Base-by-base conservation (phyloP, 2,329 filamentous ascomycete species). In the Colletotrichum agaves region DNA sequence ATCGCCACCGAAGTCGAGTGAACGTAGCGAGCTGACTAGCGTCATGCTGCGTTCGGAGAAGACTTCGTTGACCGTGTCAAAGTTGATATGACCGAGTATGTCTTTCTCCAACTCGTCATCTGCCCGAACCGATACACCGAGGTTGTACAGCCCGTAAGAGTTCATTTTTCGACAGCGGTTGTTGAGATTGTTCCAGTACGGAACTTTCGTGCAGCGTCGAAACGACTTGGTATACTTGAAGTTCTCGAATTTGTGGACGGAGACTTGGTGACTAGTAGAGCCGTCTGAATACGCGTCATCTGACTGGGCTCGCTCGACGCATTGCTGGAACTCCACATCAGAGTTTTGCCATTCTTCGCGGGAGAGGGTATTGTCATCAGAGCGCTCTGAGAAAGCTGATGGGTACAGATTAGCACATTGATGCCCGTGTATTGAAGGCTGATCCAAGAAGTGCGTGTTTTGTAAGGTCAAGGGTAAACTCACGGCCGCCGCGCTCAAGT, bases 71-170 rank as follows among this genome's bases (percentile, higher is more conserved):
- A 43, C 5, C 1, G 27, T 33, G 4, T 68, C 52, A 35, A 68
- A 68, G 19, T 66, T 66, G 49, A 57, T 43, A 37, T 50, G 17
- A 2, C 12, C 46, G 13, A 4, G 7, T 4, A 66, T 3, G 11
- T 33, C 4, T 31, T n/a, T 13, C 0, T 37, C 21, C 5, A 8
- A 11, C 5, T 27, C 5, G 27, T 27, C 27, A 27, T 27, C 1
- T 27, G 6, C 21, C 10, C 10, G 15, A 4, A 15, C 12, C 12
- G 3, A 13, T 3, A 12, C 27, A 4, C 21, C 52, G 17, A 53
- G 13, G 13, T 44, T 53, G 46, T 37, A 47, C 4, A 61, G 57
- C 13, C 62, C 62, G 8, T 61, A 39, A 10, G 41, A n/a, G 5
- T 49, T 67, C 23, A 55, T 47, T 2, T n/a, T 43, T 3, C 21